phyloP scores from a whole-genome alignment of 2,329 filamentous ascomycete species.

The Colletotrichum scovillei region DNA sequence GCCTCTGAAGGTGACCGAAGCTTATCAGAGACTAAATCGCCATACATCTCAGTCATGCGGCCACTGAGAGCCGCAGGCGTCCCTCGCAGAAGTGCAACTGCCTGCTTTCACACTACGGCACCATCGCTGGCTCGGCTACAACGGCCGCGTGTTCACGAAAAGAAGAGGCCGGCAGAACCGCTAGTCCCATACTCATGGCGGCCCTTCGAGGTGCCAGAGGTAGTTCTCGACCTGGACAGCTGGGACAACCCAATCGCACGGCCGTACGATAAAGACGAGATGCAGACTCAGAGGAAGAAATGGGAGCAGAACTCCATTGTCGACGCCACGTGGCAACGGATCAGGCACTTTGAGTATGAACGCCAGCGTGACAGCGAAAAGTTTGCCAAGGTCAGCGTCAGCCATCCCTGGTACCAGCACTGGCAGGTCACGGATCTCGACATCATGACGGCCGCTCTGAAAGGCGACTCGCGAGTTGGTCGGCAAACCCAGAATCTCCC shows the following conservation, averaged over 20 bases:
- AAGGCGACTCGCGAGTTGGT: slow-evolving; percentile 2
- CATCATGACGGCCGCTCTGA: slow-evolving; percentile 53
- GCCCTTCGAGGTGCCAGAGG: slow-evolving; percentile 47
- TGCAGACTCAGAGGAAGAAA: slow-evolving; percentile 43
- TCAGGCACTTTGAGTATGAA: slow-evolving; percentile 45
- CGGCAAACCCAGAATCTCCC: slow-evolving; percentile 2
- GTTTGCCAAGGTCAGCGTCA: slow-evolving; percentile 25
- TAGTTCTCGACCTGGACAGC: slow-evolving; percentile 65
- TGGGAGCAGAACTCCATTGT: slow-evolving; percentile 44
- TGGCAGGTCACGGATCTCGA: slow-evolving; percentile 57
- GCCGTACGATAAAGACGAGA: slow-evolving; percentile 49
- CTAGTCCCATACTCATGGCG: slow-evolving; percentile 23
- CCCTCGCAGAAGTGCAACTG: neutral
- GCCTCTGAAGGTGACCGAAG: neutral
- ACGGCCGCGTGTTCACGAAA: slow-evolving; percentile 19
- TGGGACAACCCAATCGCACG: slow-evolving; percentile 57
- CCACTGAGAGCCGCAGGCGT: neutral
- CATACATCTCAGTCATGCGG: slow-evolving; percentile 9
- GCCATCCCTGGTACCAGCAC: slow-evolving; percentile 29
- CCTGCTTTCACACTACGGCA: slow-evolving; percentile 12
- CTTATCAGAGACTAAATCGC: neutral
- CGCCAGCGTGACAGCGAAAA: slow-evolving; percentile 29
- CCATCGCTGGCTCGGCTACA: neutral
- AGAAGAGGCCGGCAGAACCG: slow-evolving; percentile 14
- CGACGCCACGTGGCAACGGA: slow-evolving; percentile 39